Evolutionary conservation across 495 filamentous ascomycete species (phyloP).

Genomic region (Neurospora pannonica): DNA sequence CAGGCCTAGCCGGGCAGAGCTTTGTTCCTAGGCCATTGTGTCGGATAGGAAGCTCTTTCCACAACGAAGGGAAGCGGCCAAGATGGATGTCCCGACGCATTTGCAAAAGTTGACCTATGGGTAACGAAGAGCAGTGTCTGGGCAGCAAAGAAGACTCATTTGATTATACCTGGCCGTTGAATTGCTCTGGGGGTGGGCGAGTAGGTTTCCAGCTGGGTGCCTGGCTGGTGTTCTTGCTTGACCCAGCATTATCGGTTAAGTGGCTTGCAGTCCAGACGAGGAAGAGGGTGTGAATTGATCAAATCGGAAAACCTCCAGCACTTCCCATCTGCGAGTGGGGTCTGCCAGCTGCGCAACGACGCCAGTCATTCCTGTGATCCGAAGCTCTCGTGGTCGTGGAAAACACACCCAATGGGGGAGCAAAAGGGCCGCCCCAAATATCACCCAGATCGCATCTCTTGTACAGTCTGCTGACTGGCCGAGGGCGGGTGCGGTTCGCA

Average conservation of each 20-base stretch:
- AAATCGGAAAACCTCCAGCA: neutral
- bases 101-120: neutral
- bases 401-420: neutral
- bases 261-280: neutral
- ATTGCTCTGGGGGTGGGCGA: neutral
- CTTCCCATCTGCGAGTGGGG: neutral
- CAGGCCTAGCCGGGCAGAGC: neutral
- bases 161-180: neutral
- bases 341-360: slow-evolving; percentile 2
- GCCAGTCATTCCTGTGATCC: neutral
- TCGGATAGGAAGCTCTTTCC: neutral
- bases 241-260: neutral
- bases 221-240: neutral
- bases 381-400: neutral
- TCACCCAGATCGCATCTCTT: neutral
- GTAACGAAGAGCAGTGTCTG: neutral
- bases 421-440: neutral
- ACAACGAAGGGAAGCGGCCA: neutral
- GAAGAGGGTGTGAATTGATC: neutral
- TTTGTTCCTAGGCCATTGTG: neutral
- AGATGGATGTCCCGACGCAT: neutral
- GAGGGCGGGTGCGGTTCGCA: neutral
- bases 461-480: neutral
- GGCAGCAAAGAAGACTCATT: neutral
- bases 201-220: neutral